Conservation (phyloP, 2,329 filamentous ascomycete species). For the Sclerotinia spermophila region DNA sequence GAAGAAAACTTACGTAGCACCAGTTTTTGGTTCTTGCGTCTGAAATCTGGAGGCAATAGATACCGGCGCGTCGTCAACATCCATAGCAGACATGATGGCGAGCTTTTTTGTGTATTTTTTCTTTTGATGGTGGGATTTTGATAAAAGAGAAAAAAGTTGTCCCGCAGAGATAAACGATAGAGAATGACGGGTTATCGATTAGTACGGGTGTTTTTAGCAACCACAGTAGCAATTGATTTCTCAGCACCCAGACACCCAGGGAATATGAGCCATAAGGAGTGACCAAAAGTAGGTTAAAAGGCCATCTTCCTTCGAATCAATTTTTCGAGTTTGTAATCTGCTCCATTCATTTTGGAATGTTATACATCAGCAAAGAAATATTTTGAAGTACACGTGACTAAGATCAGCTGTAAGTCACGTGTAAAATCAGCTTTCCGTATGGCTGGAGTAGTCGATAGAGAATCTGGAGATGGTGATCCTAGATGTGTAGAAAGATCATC, state of each 20-base stretch:
- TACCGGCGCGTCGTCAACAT: constrained; percentile 52
- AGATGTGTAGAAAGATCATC: not conserved
- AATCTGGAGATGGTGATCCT: not conserved
- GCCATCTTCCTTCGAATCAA: not conserved
- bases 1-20: constrained; percentile 50
- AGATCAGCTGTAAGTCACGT: not conserved
- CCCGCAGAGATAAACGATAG: constrained; percentile 26
- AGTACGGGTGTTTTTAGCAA: constrained; percentile 5
- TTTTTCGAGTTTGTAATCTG: not conserved
- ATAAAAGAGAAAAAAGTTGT: constrained; percentile 31
- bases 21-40: constrained; percentile 36
- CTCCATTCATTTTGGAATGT: not conserved
- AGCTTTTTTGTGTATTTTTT: constrained; percentile 29
- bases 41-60: constrained; percentile 42
- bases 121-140: constrained; percentile 24
- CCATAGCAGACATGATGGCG: constrained; percentile 54
- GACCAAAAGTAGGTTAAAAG: not conserved
- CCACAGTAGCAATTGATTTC: constrained; percentile 1
- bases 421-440: not conserved
- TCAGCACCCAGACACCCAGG: not conserved
- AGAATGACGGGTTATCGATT: constrained; percentile 1
- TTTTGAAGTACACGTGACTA: not conserved
- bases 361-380: not conserved
- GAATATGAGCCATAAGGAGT: not conserved
- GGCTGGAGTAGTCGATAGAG: not conserved